Base-by-base conservation (phyloP, 805 yeast species). In the Starmerella tilneyi region DNA sequence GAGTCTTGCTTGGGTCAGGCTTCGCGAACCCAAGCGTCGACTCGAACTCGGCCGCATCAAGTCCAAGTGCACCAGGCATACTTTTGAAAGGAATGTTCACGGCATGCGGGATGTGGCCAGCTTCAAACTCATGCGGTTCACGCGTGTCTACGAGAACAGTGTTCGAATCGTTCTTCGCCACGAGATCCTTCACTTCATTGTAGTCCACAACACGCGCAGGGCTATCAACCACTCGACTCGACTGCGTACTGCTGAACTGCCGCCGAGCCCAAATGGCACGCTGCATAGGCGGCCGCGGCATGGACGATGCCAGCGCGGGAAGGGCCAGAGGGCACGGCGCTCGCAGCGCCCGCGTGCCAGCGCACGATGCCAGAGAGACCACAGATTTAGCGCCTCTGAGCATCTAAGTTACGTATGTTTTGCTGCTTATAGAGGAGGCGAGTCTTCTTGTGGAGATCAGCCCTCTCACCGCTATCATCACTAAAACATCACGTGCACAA, bases 11-110 rank as follows among this genome's bases (percentile, higher is more conserved):
- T 39, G 68, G 63, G 6, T 66, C 55, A 3, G 98, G 98, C 67
- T 89, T 89, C 12, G 70, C 71, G 58, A 86, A 79, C 12, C 94
- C 89, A 66, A 88, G 85, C 38, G 75, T 70, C 29, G 81, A 83
- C 56, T 76, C 73, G 58, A 92, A 89, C 53, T 84, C 94, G 44
- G 83, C 94, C 5, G 73, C 72, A 1, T 79, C 64, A 41, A 89
- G 73, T 40, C 84, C 85, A 49, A 89, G 70, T 0, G 97, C 97
- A 17, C 95, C 94, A 0, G 97, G 97, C 11, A 88, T 75, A 4
- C 92, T 76, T 59, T 85, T 85, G 66, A 78, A 80, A 16, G 98
- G 97, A 47, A 89, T 74, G 60, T 92, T 92, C 46, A 88, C 64
- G 5, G 97, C 80, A 12, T 76, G 73, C 23, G 96, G 96, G 55